Evolutionary conservation across 129 eudicot genomes (phyloP).

Genomic region (Glebionis coronaria): DNA sequence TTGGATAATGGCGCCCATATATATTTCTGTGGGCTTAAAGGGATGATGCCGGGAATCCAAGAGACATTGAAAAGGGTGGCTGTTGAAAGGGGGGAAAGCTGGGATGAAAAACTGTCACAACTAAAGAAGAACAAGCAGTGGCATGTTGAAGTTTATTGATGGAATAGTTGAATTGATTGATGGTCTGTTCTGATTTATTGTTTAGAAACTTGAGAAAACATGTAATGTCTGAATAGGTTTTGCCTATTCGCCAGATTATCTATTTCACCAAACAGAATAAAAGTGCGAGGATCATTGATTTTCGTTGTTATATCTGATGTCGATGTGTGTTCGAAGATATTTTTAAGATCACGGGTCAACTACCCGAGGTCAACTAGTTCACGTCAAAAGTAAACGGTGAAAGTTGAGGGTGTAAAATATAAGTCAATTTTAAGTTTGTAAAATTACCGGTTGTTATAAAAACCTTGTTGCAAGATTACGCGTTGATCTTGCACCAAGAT

Average conservation of each 20-base stretch:
- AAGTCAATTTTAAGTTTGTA: too few relatives aligned
- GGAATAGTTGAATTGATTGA: background rate
- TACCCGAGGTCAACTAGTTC: too few relatives aligned
- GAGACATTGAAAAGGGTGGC: slow-evolving; percentile 92
- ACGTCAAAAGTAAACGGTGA: too few relatives aligned
- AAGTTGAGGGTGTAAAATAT: too few relatives aligned
- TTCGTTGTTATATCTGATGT: slow-evolving; percentile 2
- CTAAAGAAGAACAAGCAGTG: slow-evolving; percentile 95
- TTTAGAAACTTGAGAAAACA: slow-evolving; percentile 14
- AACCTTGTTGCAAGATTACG: too few relatives aligned
- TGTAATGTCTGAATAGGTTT: slow-evolving; percentile 12
- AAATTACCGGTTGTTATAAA: too few relatives aligned
- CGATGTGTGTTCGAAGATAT: too few relatives aligned
- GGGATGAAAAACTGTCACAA: slow-evolving; percentile 83
- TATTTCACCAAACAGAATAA: slow-evolving; percentile 19
- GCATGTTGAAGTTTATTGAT: slow-evolving; percentile 98
- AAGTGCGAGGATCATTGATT: background rate
- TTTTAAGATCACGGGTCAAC: too few relatives aligned
- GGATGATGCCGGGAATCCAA: slow-evolving; percentile 99
- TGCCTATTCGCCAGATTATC: slow-evolving; percentile 3
- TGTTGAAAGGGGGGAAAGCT: slow-evolving; percentile 81
- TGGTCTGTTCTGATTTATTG: slow-evolving; percentile 4
- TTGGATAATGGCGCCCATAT: slow-evolving; percentile 92
- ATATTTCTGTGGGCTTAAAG: slow-evolving; percentile 95
- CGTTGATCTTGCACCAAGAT: too few relatives aligned